These are phyloP conservation scores for Debaryomyces tyrocola DNA, from an alignment of 805 yeast genomes.

Conservation along the genomic window DNA sequence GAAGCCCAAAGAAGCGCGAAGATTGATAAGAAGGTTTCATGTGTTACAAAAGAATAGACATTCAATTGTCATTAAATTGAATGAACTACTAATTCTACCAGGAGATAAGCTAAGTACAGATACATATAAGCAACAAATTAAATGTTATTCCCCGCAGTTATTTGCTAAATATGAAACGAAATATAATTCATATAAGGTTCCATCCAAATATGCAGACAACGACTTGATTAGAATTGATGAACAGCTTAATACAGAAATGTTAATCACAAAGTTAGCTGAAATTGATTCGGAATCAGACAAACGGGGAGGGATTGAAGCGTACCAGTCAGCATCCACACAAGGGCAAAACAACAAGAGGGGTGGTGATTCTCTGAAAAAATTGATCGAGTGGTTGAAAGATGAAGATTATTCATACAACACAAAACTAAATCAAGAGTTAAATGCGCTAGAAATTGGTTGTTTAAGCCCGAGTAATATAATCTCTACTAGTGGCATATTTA, in stretches of 20 bases:
- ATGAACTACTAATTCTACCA: slow-evolving; percentile 5
- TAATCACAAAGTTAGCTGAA: slow-evolving; percentile 41
- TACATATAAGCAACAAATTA: slow-evolving; percentile 15
- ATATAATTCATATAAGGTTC: slow-evolving; percentile 3
- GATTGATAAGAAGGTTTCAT: slow-evolving; percentile 77
- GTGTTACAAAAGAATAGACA: slow-evolving; percentile 59
- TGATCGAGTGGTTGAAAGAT: slow-evolving; percentile 69
- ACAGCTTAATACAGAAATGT: background rate
- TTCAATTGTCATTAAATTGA: slow-evolving; percentile 35
- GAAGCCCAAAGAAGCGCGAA: slow-evolving; percentile 72
- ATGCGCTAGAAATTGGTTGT: slow-evolving; percentile 83
- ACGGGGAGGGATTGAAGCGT: slow-evolving; percentile 75
- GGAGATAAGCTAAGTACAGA: slow-evolving; percentile 18
- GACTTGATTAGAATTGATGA: slow-evolving; percentile 20
- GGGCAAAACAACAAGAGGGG: slow-evolving; percentile 83
- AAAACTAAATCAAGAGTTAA: slow-evolving; percentile 9
- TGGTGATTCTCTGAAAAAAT: slow-evolving; percentile 84
- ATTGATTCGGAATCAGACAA: slow-evolving; percentile 61
- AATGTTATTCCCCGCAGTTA: slow-evolving; percentile 1
- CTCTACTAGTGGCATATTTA: slow-evolving; percentile 56
- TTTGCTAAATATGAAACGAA: slow-evolving; percentile 3
- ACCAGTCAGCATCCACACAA: slow-evolving; percentile 81
- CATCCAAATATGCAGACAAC: slow-evolving; percentile 6
- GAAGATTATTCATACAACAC: slow-evolving; percentile 6
- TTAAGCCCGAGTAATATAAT: slow-evolving; percentile 67